phyloP scores from a whole-genome alignment of 495 filamentous ascomycete species.

The Rhypophila decipiens region DNA sequence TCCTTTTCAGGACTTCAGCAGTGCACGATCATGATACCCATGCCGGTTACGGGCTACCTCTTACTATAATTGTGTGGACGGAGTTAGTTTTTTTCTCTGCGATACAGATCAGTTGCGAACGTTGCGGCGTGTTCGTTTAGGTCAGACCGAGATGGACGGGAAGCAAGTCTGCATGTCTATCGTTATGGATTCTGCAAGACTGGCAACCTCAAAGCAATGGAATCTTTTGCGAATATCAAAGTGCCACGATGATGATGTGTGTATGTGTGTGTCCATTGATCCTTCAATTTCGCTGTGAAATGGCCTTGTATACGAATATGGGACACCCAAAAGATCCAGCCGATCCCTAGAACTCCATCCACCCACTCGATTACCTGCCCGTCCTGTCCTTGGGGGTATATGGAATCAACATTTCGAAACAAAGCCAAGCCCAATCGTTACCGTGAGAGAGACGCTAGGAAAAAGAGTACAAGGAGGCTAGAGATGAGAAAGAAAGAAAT shows the following conservation, averaged over 20 bases:
- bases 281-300: too few relatives aligned
- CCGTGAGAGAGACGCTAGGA: not conserved
- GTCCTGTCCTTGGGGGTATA: not conserved
- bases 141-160: constrained; percentile 9
- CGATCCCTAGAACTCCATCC: too few relatives aligned
- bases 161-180: constrained; percentile 17
- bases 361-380: not conserved
- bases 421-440: not conserved
- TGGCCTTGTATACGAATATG: too few relatives aligned
- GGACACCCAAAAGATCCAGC: too few relatives aligned
- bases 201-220: constrained; percentile 18
- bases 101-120: constrained; percentile 14
- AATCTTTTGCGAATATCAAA: constrained; percentile 8
- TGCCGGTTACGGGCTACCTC: constrained; percentile 13
- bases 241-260: too few relatives aligned
- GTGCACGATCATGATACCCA: constrained; percentile 27
- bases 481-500: not conserved
- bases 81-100: constrained; percentile 9
- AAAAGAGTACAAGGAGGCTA: not conserved
- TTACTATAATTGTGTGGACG: constrained; percentile 8
- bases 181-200: constrained; percentile 16
- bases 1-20: constrained; percentile 9
- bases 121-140: constrained; percentile 10
- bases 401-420: not conserved
- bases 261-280: too few relatives aligned